Conservation (phyloP, 805 yeast species). For the Pichia manshurica region DNA sequence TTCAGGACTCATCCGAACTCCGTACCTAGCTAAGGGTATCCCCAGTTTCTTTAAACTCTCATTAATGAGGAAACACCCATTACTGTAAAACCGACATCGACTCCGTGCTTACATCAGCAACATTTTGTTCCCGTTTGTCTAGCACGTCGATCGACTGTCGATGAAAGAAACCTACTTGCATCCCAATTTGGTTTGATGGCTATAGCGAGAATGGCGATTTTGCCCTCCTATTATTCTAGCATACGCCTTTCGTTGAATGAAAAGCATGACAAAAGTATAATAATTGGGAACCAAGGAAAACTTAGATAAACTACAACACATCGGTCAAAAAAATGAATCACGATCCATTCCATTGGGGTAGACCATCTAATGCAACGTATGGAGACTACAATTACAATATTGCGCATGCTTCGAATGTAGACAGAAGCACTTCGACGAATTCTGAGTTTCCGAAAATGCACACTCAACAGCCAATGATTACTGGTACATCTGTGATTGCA, state of each 20-base stretch:
- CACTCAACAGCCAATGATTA: slow-evolving; percentile 91
- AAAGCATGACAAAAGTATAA: no score
- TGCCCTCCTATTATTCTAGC: no score
- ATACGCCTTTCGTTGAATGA: no score
- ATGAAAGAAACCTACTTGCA: no score
- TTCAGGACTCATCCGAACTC: no score
- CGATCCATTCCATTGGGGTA: slow-evolving; percentile 94
- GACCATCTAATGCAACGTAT: slow-evolving; percentile 78
- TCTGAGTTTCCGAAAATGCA: slow-evolving; percentile 64
- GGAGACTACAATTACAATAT: slow-evolving; percentile 75
- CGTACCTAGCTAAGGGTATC: neutral
- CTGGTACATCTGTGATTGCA: slow-evolving; percentile 94
- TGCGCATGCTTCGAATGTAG: slow-evolving; percentile 48
- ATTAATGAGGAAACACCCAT: no score
- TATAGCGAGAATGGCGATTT: neutral
- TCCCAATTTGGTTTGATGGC: neutral
- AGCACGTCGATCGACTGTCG: no score
- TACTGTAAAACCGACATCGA: slow-evolving; percentile 2
- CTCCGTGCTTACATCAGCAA: slow-evolving; percentile 8
- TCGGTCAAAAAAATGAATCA: slow-evolving; percentile 63
- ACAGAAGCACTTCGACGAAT: slow-evolving; percentile 14
- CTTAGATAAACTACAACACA: no score
- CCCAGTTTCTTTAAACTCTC: no score
- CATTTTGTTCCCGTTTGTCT: slow-evolving; percentile 7
- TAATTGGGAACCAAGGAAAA: no score